These are phyloP conservation scores for Mucor mucedo DNA, from an alignment of 371 early-diverging fungal genomes.

Conservation along the genomic window DNA sequence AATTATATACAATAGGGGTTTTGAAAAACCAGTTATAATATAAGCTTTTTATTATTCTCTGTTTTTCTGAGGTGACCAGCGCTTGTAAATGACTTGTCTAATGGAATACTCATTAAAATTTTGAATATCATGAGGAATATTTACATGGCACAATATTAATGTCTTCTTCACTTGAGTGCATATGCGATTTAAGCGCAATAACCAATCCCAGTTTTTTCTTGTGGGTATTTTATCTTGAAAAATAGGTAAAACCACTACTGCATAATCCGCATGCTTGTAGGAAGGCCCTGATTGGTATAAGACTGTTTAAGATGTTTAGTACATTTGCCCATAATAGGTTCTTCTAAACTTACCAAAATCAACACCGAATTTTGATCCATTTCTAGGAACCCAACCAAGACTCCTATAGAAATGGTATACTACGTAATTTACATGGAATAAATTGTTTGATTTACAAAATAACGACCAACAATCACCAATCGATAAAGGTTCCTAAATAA, in stretches of 20 bases:
- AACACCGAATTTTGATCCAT: constrained; percentile 83
- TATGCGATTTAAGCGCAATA: constrained; percentile 64
- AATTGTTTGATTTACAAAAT: constrained; percentile 27
- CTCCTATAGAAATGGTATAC: constrained; percentile 85
- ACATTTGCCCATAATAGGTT: neutral
- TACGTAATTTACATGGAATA: constrained; percentile 67
- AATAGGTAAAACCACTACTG: constrained; percentile 37
- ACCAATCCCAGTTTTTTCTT: constrained; percentile 55
- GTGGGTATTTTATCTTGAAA: constrained; percentile 10
- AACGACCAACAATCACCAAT: constrained; percentile 44
- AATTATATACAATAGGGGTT: too few relatives aligned
- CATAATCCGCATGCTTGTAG: constrained; percentile 41
- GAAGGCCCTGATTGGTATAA: constrained; percentile 35
- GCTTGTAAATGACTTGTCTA: constrained; percentile 55
- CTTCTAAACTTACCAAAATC: constrained; percentile 67
- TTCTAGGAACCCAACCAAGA: constrained; percentile 82
- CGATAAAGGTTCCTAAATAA: constrained; percentile 17
- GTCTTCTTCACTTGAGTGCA: constrained; percentile 71
- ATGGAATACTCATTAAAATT: constrained; percentile 42
- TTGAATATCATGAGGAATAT: constrained; percentile 31
- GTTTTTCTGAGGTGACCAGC: constrained; percentile 66
- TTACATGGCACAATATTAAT: constrained; percentile 60
- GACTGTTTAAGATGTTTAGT: constrained; percentile 33
- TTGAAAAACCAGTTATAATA: too few relatives aligned
- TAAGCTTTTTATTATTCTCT: constrained; percentile 34